Base-by-base conservation (phyloP, 345 rosid genomes). In the Salix suchowensis region DNA sequence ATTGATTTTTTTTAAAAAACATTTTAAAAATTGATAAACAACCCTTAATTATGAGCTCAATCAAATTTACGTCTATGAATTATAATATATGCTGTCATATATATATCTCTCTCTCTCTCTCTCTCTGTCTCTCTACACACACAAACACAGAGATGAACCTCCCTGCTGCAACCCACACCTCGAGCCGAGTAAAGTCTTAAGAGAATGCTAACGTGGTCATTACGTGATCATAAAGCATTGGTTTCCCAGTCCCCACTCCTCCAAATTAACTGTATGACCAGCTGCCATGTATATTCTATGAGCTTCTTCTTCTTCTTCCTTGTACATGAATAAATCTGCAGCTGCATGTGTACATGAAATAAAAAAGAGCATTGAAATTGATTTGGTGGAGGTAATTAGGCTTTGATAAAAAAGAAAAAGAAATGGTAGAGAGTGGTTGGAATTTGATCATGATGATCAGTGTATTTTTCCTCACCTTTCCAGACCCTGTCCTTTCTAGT, bases 351-450 rank as follows among this genome's bases (percentile, higher is more conserved):
- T 9, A n/a, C 28, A 8, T 55, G 62, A 24, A 24, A 55, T 5
- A 55, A 55, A 21, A 32, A 26, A 66, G 34, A 46, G 76, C 67
- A 71, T 71, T 40, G 71, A 32, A 26, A 75, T 12, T 4, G 44
- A 52, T 73, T 66, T 4, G 79, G 72, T 69, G 82, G 62, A 62
- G 72, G 82, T 75, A 1, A 79, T 75, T 80, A 76, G 24, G 44
- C 0, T 15, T 19, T 2, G 30, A 30, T 30, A 30, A 30, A 30
- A 30, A 30, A 2, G 16, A 12, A 62, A 1, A 8, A 26, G 39
- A 36, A 21, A 60, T 13, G 77, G 40, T 28, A 52, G 30, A 18
- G 68, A 61, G 81, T 73, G 1, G 81, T 67, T 78, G 77, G 77
- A 66, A 71, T 70, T 30, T 37, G 23, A 58, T 39, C 9, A 4